phyloP scores from a whole-genome alignment of 2,329 filamentous ascomycete species.

The Penicillium vulpinum region DNA sequence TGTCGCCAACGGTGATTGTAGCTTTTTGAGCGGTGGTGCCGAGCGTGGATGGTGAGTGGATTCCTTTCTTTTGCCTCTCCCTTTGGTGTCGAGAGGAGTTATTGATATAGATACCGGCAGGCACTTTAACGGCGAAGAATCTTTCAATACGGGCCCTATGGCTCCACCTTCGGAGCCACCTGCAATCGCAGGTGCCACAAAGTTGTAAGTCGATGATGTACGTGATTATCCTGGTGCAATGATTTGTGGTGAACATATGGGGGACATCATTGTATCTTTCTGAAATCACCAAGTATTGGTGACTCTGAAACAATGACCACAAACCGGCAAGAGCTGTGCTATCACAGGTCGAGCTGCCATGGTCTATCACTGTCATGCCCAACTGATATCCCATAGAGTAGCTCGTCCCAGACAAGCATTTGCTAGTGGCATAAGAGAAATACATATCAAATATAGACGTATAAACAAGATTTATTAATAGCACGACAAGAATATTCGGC shows the following conservation, averaged over 20 bases:
- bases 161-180: constrained; percentile 20
- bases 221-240: no score
- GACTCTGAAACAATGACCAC: no score
- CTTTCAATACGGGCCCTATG: constrained; percentile 44
- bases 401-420: not conserved
- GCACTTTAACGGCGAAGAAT: constrained; percentile 51
- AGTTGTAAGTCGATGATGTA: constrained; percentile 20
- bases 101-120: constrained; percentile 29
- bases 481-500: no score
- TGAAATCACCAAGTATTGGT: no score
- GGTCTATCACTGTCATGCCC: not conserved
- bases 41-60: constrained; percentile 79
- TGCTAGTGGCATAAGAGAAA: not conserved
- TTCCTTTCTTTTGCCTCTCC: constrained; percentile 19
- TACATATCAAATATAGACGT: not conserved
- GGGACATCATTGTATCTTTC: not conserved
- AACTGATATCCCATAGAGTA: not conserved
- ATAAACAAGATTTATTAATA: not conserved
- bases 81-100: not conserved
- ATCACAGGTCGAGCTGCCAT: not conserved
- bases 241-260: not conserved
- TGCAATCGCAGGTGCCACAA: constrained; percentile 13
- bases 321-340: not conserved
- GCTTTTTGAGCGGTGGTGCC: constrained; percentile 73
- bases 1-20: constrained; percentile 78